Base-by-base conservation (phyloP, 768 basidiomycete genomes). In the Phanerodontia chrysosporium region DNA sequence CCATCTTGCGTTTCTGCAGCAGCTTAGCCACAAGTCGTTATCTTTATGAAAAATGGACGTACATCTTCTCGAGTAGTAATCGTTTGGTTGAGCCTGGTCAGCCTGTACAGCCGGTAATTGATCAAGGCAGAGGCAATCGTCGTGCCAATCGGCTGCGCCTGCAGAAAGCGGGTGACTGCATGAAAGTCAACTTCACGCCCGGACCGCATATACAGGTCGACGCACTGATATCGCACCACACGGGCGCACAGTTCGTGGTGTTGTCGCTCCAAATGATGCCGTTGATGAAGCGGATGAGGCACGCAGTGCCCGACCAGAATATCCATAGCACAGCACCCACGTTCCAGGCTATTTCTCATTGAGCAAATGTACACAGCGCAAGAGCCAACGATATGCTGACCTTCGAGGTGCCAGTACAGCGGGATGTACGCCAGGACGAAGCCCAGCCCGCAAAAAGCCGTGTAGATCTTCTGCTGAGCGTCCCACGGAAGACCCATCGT, bases 241-340 rank as follows among this genome's bases (percentile, higher is more conserved):
- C 70, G 0, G 80, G 80, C 1, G 72, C 71, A 24, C 61, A 62
- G 56, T 84, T 75, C 3, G 76, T 73, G 8, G 78, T 77, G 65
- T 81, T 87, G 25, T 79, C 74, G 58, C 75, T 75, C 92, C 92
- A 94, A 13, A 92, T 67, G 45, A 92, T 73, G 3, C 84, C 79
- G 73, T 92, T 87, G 63, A 92, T 72, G 65, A 82, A 85, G 48
- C 77, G 71, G 51, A 79, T 79, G 42, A 92, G 78, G 68, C 85
- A 85, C 13, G 74, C 75, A 7, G 83, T 55, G 1, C 78, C 83
- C 6, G 78, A 76, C 91, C 90, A 92, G 36, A 76, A 61, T 74
- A 92, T 91, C 74, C 82, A 86, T 36, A 84, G 71, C 60, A 89
- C 84, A 9, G 90, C 90, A 21, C 87, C 89, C 7, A 83, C 78